Conservation (phyloP, 2,329 filamentous ascomycete genomes). For the Colletotrichum sp. region DNA sequence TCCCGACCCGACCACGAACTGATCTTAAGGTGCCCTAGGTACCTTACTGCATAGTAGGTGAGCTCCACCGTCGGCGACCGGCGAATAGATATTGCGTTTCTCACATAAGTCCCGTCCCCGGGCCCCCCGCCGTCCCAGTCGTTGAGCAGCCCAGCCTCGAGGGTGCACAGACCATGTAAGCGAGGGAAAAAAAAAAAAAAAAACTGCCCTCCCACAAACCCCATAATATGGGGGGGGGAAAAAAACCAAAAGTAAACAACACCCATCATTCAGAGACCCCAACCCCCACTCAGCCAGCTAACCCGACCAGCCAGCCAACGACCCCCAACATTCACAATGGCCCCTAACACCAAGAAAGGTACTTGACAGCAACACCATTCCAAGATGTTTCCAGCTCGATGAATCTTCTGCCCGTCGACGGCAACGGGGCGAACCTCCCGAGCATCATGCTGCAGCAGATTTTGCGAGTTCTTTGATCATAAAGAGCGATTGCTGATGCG, state of each 20-base stretch:
- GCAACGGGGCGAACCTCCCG: conserved; percentile 5
- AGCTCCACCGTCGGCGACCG: background rate
- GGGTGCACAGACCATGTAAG: background rate
- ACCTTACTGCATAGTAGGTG: no score
- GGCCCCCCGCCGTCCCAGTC: no score
- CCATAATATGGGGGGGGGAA: background rate
- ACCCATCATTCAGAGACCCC: no score
- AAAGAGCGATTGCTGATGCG: conserved; percentile 77
- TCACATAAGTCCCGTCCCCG: background rate
- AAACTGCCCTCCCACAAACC: conserved; percentile 11
- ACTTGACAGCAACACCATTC: conserved; percentile 22
- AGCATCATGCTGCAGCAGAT: conserved; percentile 75
- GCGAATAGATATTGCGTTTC: background rate
- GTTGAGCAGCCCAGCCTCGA: no score
- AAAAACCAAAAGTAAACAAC: no score
- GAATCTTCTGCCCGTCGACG: conserved; percentile 17
- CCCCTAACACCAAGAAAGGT: conserved; percentile 46
- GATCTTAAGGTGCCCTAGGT: no score
- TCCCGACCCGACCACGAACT: no score
- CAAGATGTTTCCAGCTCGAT: conserved; percentile 9
- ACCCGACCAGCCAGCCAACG: conserved; percentile 24
- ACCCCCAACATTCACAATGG: conserved; percentile 35
- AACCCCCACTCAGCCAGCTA: conserved; percentile 19
- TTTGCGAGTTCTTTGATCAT: conserved; percentile 69
- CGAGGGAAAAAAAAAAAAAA: background rate